Percentiles rank a stretch among this genome's conserved stretches.
Conservation (phyloP, 2,329 filamentous ascomycete species). For the Monosporascus sp. region DNA sequence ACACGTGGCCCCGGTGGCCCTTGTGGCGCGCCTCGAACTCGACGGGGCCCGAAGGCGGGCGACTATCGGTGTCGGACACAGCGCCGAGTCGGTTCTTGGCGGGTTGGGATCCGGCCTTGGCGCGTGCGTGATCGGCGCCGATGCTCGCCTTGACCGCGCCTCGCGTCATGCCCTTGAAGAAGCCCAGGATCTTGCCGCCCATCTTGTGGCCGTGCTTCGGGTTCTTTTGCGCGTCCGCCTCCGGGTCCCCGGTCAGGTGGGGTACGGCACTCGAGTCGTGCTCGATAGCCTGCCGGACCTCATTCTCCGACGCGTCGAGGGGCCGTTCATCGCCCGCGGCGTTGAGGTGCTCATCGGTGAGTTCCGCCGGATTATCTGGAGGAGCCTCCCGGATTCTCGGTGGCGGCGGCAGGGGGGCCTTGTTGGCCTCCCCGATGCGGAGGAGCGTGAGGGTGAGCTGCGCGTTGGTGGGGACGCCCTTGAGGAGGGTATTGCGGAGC, state of each 20-base stretch:
- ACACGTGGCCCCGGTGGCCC: slow-evolving; percentile 67
- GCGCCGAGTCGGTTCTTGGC: slow-evolving; percentile 70
- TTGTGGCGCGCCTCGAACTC: slow-evolving; percentile 70
- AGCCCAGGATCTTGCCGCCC: slow-evolving; percentile 47
- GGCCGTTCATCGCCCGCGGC: slow-evolving; percentile 40
- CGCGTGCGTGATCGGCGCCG: slow-evolving; percentile 65
- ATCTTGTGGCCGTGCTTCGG: slow-evolving; percentile 32
- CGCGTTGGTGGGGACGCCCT: slow-evolving; percentile 79
- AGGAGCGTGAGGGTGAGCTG: slow-evolving; percentile 78
- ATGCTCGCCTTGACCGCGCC: slow-evolving; percentile 68
- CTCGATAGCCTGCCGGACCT: slow-evolving; percentile 59
- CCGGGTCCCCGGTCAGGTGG: slow-evolving; percentile 34
- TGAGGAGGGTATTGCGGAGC: slow-evolving; percentile 69
- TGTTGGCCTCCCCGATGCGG: slow-evolving; percentile 75
- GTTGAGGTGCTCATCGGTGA: slow-evolving; percentile 45
- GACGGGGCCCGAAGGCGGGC: slow-evolving; percentile 58
- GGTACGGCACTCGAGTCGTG: slow-evolving; percentile 29
- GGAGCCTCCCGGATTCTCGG: slow-evolving; percentile 32
- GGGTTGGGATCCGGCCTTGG: slow-evolving; percentile 52
- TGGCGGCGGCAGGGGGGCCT: slow-evolving; percentile 66
- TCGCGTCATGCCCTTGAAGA: slow-evolving; percentile 66
- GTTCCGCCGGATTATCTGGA: slow-evolving; percentile 26
- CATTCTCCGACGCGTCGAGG: slow-evolving; percentile 57
- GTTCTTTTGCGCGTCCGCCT: slow-evolving; percentile 42
- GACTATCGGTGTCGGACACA: slow-evolving; percentile 44